Base-by-base conservation (phyloP, 768 basidiomycete genomes). In the Lentinus brumalis region DNA sequence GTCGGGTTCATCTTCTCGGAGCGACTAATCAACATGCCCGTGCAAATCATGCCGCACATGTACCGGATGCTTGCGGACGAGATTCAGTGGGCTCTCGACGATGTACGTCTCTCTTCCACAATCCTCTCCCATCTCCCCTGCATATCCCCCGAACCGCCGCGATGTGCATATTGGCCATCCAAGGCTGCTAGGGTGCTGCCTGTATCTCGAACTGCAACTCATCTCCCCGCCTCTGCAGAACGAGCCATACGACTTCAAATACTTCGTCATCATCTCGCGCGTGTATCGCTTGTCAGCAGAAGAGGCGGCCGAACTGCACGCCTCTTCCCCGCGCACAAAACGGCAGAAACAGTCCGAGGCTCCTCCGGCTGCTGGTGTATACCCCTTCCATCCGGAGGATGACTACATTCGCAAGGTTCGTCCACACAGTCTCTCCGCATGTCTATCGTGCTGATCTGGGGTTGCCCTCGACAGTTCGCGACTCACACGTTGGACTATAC, bases 11-110 rank as follows among this genome's bases (percentile, higher is more conserved):
- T 98, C 9, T 78, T 99, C 64, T 91, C 88, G 64, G 94, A 97
- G 72, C 82, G 96, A 0, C 79, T 98, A 53, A 81, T 97, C 65
- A 99, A 98, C 72, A 96, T 99, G 88, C 96, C 96, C 0, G 89
- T 94, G 14, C 93, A 98, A 67, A 86, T 95, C 39, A 82, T 96
- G 9, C 90, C 94, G 5, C 95, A 94, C 1, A 89, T 97, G 87
- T 98, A 96, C 73, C 81, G 81, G 46, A 94, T 98, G 91, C 80
- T 98, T 26, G 76, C 79, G 0, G 86, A 91, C 50, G 96, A 99
- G 72, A 77, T 97, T n/a, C 78, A 85, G 40, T 85, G 81, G 77
- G 91, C 91, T 3, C 74, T 83, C 40, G 78, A 82, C 51, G 86
- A 88, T 52, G 92, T 89, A 59, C 55, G 84, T 77, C 1, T 54